These are phyloP conservation scores for Lichtheimia hyalospora DNA, from an alignment of 371 early-diverging fungal species.

Conservation along the genomic window DNA sequence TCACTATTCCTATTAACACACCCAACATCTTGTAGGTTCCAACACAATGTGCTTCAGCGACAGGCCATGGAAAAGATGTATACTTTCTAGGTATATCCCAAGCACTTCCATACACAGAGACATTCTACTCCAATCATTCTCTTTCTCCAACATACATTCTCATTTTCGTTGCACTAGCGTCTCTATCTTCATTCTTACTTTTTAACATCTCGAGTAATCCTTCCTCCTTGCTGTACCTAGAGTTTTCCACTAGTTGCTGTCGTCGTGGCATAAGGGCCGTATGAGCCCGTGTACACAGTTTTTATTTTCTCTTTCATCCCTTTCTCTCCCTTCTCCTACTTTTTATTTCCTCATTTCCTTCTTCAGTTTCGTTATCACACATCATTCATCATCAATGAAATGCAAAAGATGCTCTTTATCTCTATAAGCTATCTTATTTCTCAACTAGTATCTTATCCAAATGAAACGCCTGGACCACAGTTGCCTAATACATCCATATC, in stretches of 20 bases:
- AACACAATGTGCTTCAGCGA: conserved; percentile 48
- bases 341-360: background rate
- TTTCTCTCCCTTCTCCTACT: background rate
- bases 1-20: background rate
- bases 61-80: conserved; percentile 58
- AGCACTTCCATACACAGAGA: background rate
- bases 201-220: background rate
- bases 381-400: conserved; percentile 6
- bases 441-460: conserved; percentile 32
- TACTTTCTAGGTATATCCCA: conserved; percentile 21
- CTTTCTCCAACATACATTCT: background rate
- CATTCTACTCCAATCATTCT: too few species aligned
- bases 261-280: background rate
- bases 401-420: background rate
- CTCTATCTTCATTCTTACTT: too few species aligned
- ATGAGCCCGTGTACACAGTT: too few species aligned
- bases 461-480: conserved; percentile 41
- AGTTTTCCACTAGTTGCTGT: background rate
- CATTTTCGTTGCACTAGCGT: background rate
- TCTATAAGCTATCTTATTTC: conserved; percentile 9
- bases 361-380: conserved; percentile 11
- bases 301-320: background rate
- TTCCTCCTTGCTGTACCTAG: background rate
- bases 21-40: conserved; percentile 26
- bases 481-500: conserved; percentile 23